Evolutionary conservation across 2,329 filamentous ascomycete genomes (phyloP).

Genomic region (Onygena corvina): DNA sequence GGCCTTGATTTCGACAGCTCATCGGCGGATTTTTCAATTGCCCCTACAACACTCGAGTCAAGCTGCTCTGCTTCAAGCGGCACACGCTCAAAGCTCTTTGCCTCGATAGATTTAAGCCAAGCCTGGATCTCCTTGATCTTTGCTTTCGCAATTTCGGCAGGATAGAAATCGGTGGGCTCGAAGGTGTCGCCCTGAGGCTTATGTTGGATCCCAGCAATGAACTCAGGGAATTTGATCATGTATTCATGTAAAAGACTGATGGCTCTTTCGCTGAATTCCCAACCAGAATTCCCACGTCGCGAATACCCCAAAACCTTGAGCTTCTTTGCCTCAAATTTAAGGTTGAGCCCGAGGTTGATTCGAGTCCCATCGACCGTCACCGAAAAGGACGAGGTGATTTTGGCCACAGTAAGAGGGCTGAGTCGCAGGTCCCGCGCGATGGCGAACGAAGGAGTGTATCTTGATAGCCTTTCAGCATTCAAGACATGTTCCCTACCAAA

Average conservation of each 20-base stretch:
- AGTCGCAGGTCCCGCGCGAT: conserved; percentile 71
- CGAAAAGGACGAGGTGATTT: conserved; percentile 88
- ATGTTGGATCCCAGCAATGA: conserved; percentile 75
- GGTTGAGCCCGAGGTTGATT: conserved; percentile 82
- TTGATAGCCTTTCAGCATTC: conserved; percentile 56
- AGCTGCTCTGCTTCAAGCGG: conserved; percentile 92
- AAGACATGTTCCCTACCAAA: conserved; percentile 66
- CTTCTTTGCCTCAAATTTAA: conserved; percentile 94
- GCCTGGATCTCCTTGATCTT: conserved; percentile 87
- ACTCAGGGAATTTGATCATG: conserved; percentile 89
- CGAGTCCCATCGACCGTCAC: conserved; percentile 70
- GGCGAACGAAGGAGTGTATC: conserved; percentile 77
- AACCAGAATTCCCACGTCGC: conserved; percentile 69
- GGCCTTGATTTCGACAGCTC: conserved; percentile 42
- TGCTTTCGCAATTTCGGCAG: conserved; percentile 55
- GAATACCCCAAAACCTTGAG: conserved; percentile 94
- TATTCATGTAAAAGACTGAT: conserved; percentile 72
- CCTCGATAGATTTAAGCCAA: conserved; percentile 86
- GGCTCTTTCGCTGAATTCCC: conserved; percentile 88
- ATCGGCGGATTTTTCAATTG: conserved; percentile 67
- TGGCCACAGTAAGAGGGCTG: conserved; percentile 80
- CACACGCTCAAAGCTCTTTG: conserved; percentile 88
- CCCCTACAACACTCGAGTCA: conserved; percentile 75
- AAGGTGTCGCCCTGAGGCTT: conserved; percentile 80
- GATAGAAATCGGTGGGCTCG: conserved; percentile 75